Base-by-base conservation (phyloP, 1,139 yeast species). In the Zygoascus sp. region DNA sequence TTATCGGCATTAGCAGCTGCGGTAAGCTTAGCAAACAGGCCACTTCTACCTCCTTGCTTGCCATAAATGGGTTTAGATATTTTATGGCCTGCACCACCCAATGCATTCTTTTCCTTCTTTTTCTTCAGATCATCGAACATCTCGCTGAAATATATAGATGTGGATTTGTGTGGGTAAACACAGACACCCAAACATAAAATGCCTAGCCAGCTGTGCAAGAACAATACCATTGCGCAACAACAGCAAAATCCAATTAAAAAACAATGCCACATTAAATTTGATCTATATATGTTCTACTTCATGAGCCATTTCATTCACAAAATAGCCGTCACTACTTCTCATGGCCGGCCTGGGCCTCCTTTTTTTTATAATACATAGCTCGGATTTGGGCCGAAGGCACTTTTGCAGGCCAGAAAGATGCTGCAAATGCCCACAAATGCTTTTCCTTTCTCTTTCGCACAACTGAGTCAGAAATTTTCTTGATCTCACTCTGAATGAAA, bases 401-500 rank as follows among this genome's bases (percentile, higher is more conserved):
- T 54, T 80, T 80, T 2, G 82, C 87, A 1, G 98, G 98, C 98
- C 98, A 92, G 64, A 84, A 92, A 51, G 80, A 77, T 32, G 94
- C 77, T 7, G 97, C 95, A 65, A 84, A 87, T 20, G 87, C 78
- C 98, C 99, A 92, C 50, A 92, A 70, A 59, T 90, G 96, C 62
- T 78, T 81, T 53, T 74, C 70, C 43, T 73, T 56, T 57, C 72
- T 76, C 27, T 65, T 70, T 43, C 66, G 63, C 16, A 66, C 68
- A 50, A 55, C 1, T 61, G 49, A n/a, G 43, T 57, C 40, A 52
- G 53, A 10, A 22, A 46, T 50, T 34, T 47, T 45, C 23, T 36
- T 28, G n/a, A 63, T 61, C 37, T 64, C 62, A 39, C 61, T 58
- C 41, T 68, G 74, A 54, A 88, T 87, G 56, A 77, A 82, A 53